phyloP scores from a whole-genome alignment of 345 rosid genomes.

The Eucalyptus victrix region DNA sequence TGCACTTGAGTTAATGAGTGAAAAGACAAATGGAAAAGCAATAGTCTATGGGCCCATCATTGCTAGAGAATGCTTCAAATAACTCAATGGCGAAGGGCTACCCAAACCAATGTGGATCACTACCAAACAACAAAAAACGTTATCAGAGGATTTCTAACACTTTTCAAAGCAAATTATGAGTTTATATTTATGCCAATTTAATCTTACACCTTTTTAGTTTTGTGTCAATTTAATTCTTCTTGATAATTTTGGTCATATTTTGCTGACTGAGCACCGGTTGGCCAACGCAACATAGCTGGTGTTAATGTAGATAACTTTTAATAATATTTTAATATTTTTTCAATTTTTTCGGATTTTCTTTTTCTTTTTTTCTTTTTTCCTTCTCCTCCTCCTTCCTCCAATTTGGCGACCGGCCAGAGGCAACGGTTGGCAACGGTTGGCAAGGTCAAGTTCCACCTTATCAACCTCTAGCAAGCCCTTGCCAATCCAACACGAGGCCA shows the following conservation, averaged over 20 bases:
- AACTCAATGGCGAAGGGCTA: neutral
- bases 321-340: too few relatives aligned
- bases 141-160: conserved; percentile 18
- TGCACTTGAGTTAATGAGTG: neutral
- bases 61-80: neutral
- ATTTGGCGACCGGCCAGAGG: rapidly evolving
- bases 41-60: neutral
- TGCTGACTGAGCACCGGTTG: rapidly evolving
- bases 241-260: too few relatives aligned
- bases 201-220: too few relatives aligned
- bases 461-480: too few relatives aligned
- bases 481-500: rapidly evolving
- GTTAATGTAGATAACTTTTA: too few relatives aligned
- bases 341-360: too few relatives aligned
- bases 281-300: too few relatives aligned
- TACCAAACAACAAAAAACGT: conserved; percentile 78
- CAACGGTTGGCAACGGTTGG: rapidly evolving
- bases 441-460: rapidly evolving
- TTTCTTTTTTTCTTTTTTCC: too few relatives aligned
- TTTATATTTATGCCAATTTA: too few relatives aligned
- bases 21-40: neutral
- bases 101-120: conserved; percentile 58
- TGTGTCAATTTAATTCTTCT: rapidly evolving
- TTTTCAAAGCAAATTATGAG: neutral
- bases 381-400: too few relatives aligned